Evolutionary conservation across 225 moss, liverwort and hornwort species (phyloP).

Genomic region (Marchantia paleacea): DNA sequence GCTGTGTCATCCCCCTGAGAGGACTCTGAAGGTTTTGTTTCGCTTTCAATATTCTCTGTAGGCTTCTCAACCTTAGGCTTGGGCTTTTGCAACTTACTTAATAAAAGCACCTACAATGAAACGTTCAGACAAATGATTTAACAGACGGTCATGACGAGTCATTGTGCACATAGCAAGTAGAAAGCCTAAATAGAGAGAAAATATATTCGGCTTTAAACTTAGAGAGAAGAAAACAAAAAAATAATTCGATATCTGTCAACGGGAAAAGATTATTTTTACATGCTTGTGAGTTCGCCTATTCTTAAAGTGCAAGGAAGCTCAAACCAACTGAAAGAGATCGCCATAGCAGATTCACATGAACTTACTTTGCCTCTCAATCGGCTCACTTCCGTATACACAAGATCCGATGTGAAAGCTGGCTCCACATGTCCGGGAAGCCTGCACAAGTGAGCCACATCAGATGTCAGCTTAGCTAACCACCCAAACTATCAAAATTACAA

Average conservation of each 20-base stretch:
- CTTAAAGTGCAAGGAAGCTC: background rate
- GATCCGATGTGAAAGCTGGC: constrained; percentile 42
- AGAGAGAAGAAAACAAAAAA: too few relatives aligned
- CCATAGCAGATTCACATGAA: background rate
- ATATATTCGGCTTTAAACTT: too few relatives aligned
- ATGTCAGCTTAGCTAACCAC: background rate
- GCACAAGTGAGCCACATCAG: constrained; percentile 11
- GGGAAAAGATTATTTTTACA: too few relatives aligned
- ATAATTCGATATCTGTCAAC: too few relatives aligned
- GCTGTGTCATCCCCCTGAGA: constrained; percentile 25
- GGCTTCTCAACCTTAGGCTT: constrained; percentile 42
- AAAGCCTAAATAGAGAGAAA: too few relatives aligned
- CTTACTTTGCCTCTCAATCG: constrained; percentile 40
- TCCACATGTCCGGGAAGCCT: constrained; percentile 44
- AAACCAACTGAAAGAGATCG: background rate
- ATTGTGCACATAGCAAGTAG: too few relatives aligned
- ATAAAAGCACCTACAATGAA: constrained; percentile 22
- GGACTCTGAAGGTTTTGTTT: constrained; percentile 14
- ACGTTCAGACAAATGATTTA: background rate
- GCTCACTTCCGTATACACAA: constrained; percentile 30
- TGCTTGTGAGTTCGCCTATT: too few relatives aligned
- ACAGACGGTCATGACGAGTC: too few relatives aligned
- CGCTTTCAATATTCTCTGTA: constrained; percentile 23
- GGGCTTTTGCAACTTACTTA: constrained; percentile 43
- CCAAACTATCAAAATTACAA: background rate